Evolutionary conservation across 768 basidiomycete species (phyloP), one percentile per base, ranked within the genome.

Genomic region (Porpolomopsis calyptriformis): DNA sequence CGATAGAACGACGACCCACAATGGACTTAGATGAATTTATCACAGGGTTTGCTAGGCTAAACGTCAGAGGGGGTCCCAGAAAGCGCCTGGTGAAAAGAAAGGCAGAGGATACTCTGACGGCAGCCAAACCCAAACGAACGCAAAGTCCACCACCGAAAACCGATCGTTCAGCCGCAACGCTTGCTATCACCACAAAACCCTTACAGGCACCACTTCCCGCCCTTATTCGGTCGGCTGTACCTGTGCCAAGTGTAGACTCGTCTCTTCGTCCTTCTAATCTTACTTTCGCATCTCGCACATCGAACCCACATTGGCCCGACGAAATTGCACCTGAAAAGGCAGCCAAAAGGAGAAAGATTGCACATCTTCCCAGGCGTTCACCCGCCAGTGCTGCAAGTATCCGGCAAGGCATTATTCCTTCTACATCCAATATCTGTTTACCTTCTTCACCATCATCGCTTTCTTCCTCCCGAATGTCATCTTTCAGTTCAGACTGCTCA

Each of bases 21-120:
- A 45, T 63, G 3, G 57, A 64, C 20, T 46, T 67, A 10, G 53
- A 62, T 12, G 57, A 57, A 0, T 49, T 64, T 3, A 38, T 47
- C 4, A 23, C 50, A 0, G 48, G 54, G 3, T 59, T 65, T 24
- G 39, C 24, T 1, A 64, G 62, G 26, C 49, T 66, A 20, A 53
- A 47, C 14, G 39, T 69, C 18, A 40, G 52, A 0, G 48, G n/a
- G 1, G 23, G 26, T 40, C 12, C 45, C 38, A 45, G 34, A 41
- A 39, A 35, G 20, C 45, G 51, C 31, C 36, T 10, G 16, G 33
- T 39, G 35, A 43, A 49, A 22, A 48, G 29, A 14, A 31, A 31
- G 14, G 29, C 29, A 7, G 29, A 40, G 6, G 47, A 22, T 2
- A 36, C 46, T 12, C 40, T 7, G 11, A 26, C 11, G 10, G 44